Percentiles rank a stretch among this genome's conserved stretches.
Conservation (phyloP, 306 rosid species). For the Pyrus bretschneideri region DNA sequence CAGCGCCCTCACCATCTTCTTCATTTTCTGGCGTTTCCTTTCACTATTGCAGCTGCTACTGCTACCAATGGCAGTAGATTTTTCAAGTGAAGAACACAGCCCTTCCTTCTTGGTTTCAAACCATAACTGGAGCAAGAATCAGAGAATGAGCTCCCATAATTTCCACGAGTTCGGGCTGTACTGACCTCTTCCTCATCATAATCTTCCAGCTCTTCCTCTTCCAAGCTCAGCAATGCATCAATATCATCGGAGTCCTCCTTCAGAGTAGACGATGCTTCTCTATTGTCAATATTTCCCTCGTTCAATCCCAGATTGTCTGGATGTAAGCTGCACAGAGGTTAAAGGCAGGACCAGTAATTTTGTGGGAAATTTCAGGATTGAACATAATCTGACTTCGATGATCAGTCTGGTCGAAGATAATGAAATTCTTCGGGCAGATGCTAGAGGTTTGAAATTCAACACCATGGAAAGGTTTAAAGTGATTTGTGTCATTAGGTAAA, state of each 20-base stretch:
- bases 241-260: constrained; percentile 76
- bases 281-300: constrained; percentile 31
- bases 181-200: constrained; percentile 77
- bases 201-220: constrained; percentile 56
- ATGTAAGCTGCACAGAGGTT: constrained; percentile 38
- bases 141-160: constrained; percentile 38
- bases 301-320: constrained; percentile 38
- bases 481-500: constrained; percentile 52
- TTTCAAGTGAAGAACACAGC: constrained; percentile 26
- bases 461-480: constrained; percentile 51
- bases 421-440: constrained; percentile 79
- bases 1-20: constrained; percentile 72
- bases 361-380: constrained; percentile 73
- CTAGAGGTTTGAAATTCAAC: constrained; percentile 75
- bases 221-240: constrained; percentile 87
- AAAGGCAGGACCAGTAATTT: constrained; percentile 43
- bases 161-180: constrained; percentile 72
- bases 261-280: constrained; percentile 49
- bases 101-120: constrained; percentile 47
- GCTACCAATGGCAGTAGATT: constrained; percentile 32
- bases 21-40: constrained; percentile 56
- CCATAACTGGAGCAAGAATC: constrained; percentile 69
- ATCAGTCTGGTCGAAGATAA: constrained; percentile 80
- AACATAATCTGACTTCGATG: constrained; percentile 72
- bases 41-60: constrained; percentile 34